Evolutionary conservation across 306 rosid species (phyloP).

Genomic region (Quercus robur): DNA sequence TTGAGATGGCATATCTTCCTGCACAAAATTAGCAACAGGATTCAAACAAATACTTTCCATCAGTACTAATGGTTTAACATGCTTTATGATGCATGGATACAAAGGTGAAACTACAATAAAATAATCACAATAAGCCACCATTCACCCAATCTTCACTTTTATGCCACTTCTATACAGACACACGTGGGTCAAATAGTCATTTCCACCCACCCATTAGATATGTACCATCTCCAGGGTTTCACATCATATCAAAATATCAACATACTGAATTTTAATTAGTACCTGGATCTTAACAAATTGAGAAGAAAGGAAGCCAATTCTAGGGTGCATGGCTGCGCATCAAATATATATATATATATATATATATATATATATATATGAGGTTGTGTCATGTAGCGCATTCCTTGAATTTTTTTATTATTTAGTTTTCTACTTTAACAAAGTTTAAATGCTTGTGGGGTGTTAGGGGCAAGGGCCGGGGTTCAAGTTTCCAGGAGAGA

Average conservation of each 20-base stretch:
- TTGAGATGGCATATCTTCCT: slow-evolving; percentile 78
- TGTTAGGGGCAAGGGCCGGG: too few relatives aligned
- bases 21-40: slow-evolving; percentile 25
- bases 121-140: slow-evolving; percentile 11
- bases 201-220: neutral
- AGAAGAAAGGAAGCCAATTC: slow-evolving; percentile 82
- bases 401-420: too few relatives aligned
- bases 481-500: too few relatives aligned
- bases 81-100: slow-evolving; percentile 2
- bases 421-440: too few relatives aligned
- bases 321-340: slow-evolving; percentile 93
- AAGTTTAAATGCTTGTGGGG: too few relatives aligned
- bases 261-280: slow-evolving; percentile 10
- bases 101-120: neutral
- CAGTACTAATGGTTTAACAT: neutral
- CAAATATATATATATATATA: too few relatives aligned
- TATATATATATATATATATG: too few relatives aligned
- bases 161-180: neutral
- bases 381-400: neutral
- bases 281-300: slow-evolving; percentile 87
- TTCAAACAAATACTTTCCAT: slow-evolving; percentile 12
- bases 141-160: slow-evolving; percentile 15
- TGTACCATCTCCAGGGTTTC: neutral
- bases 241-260: slow-evolving; percentile 14
- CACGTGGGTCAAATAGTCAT: neutral